Evolutionary conservation across 1,139 yeast species (phyloP), one percentile per base, ranked within the genome.

Genomic region (Torulaspora pretoriensis): DNA sequence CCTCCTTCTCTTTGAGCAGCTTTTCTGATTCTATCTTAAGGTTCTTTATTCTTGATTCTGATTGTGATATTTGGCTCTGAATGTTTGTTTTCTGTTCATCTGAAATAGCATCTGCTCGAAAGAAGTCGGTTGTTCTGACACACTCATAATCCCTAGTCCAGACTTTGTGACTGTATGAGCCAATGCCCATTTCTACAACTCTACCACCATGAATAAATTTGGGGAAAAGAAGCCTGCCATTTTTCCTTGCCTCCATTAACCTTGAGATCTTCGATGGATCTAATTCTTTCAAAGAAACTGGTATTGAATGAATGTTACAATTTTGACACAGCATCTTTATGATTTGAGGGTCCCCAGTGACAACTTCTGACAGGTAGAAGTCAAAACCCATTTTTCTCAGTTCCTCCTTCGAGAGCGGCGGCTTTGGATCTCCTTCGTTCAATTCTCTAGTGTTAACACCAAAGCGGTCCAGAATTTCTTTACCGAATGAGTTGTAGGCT

Each of bases 271-370:
- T 77, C 1, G 58, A 53, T 7, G 67, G 66, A 6, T 70, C 55
- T 35, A 81, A 60, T 2, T 73, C 73, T 10, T 61, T 61, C 12
- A 68, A 65, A 0, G 84, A 61, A 5, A 82, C 81, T 0, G 97
- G 96, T 29, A 86, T 77, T 38, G 69, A 65, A 51, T 85, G 78
- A 22, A 89, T 65, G 35, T 70, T 71, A 10, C 77, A 69, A 25
- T 74, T 73, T 49, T 77, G 81, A 54, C 84, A 80, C 38, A 92
- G 71, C 88, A 86, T 87, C 43, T 75, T 72, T 38, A 88, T 61
- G 1, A 92, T 95, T n/a, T 77, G 75, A 8, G 65, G 61, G 1
- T 96, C 96, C 0, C 96, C 98, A 1, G 68, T 67, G 1, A 92
- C 59, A 50, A 78, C 78, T 56, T 92, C 97, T 1, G 78, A 67